Evolutionary conservation across 1,284 basidiomycete species (phyloP), one percentile per base, ranked within the genome.

Genomic region (Rhodotorula sp.): DNA sequence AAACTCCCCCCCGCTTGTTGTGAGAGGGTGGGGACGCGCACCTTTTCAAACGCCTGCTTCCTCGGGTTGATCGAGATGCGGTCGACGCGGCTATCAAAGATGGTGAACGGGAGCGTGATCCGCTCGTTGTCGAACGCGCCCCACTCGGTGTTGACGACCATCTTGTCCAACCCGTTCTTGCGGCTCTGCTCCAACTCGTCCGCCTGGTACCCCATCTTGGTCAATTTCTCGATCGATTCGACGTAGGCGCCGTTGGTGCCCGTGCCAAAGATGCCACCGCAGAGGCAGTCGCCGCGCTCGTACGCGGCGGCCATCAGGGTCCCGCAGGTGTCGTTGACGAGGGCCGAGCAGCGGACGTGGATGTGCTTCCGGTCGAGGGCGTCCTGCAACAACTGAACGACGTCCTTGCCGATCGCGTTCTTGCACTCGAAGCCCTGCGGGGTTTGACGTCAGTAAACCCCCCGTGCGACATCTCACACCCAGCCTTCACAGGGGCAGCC

Each of bases 91-190:
- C 92, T 95, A 83, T 99, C 96, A 79, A 89, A 97, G n/a, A 91
- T 88, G 0, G 96, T 97, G 12, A 90, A 87, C 7, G 93, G 95
- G 29, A 99, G 86, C 66, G 90, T 88, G n/a, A 87, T 85, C 66
- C 94, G 88, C 58, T 87, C 85, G 81, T 96, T 95, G 82, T 97
- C 91, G 82, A 97, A 95, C 51, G 88, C 93, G 76, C 94, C 95
- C 94, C 97, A 98, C 84, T 99, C 97, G 4, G 92, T 93, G 84
- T 99, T 99, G 72, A 99, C 87, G 70, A 98, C 87, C 96, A 99
- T 99, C 77, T 87, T 84, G 43, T 89, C 72, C 47, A 70, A 67
- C 29, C 74, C 71, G 34, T 64, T 68, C 74, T 62, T 78, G 76
- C 64, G 81, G 80, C 58, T 79, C 68, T 78, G 78, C 72, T 81